phyloP scores from a whole-genome alignment of 2,329 filamentous ascomycete genomes.

The Pseudocercospora fuligena region DNA sequence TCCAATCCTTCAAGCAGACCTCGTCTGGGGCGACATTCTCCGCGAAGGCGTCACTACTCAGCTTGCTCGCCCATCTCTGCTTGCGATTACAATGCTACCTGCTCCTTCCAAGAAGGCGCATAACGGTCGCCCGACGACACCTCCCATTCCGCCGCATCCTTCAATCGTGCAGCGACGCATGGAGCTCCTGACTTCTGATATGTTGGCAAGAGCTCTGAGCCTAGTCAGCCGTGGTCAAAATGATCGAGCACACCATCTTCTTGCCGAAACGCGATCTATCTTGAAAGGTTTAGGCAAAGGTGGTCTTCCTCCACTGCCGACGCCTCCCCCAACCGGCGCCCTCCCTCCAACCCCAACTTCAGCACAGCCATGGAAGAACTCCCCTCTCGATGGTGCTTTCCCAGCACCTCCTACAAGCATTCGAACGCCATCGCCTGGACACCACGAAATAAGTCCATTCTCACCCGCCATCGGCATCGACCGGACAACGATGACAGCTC shows the following conservation, averaged over 20 bases:
- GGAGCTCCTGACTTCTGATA: constrained; percentile 96
- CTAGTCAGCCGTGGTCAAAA: constrained; percentile 90
- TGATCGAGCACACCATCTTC: constrained; percentile 87
- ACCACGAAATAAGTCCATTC: constrained; percentile 52
- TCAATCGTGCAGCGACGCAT: constrained; percentile 94
- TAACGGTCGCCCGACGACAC: constrained; percentile 56
- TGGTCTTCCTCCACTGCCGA: constrained; percentile 83
- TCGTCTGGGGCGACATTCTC: constrained; percentile 91
- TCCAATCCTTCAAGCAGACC: constrained; percentile 90
- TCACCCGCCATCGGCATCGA: constrained; percentile 74
- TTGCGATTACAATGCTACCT: constrained; percentile 95
- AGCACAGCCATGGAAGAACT: constrained; percentile 18
- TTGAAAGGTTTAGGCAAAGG: constrained; percentile 95
- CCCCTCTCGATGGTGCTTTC: constrained; percentile 30
- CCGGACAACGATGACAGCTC: constrained; percentile 75
- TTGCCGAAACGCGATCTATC: constrained; percentile 92
- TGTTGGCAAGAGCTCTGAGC: constrained; percentile 90
- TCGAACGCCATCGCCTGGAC: constrained; percentile 47
- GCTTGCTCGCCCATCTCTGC: constrained; percentile 82
- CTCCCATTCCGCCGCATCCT: constrained; percentile 92
- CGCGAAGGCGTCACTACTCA: constrained; percentile 86
- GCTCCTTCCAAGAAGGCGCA: constrained; percentile 44
- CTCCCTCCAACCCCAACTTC: constrained; percentile 43
- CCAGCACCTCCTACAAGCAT: constrained; percentile 28
- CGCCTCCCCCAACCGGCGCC: constrained; percentile 53